phyloP scores from a whole-genome alignment of 2,329 filamentous ascomycete genomes.

The Colletotrichum sojae region DNA sequence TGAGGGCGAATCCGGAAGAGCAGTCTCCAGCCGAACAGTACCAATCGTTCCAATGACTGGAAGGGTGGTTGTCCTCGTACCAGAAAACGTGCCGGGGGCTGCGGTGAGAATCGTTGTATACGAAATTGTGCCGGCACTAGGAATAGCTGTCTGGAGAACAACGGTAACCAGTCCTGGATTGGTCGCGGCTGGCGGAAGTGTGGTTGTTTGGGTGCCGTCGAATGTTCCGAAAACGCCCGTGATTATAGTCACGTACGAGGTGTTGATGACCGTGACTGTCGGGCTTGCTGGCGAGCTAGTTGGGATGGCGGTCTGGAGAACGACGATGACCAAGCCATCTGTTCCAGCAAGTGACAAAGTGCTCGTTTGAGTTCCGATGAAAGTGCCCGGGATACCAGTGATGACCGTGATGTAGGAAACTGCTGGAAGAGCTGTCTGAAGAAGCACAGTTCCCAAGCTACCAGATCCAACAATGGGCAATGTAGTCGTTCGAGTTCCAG shows the following conservation, averaged over 20 bases:
- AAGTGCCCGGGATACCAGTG: constrained; percentile 5
- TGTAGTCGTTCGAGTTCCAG: constrained; percentile 10
- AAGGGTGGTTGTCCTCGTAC: constrained; percentile 5
- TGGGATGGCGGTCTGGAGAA: constrained; percentile 5
- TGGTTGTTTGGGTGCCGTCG: constrained; percentile 26
- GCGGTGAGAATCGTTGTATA: constrained; percentile 21
- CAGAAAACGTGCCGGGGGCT: constrained; percentile 4
- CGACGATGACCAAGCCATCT: not conserved
- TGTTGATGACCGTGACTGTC: constrained; percentile 11
- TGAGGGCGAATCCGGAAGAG: not conserved
- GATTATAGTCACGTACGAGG: constrained; percentile 21
- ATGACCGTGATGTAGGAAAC: constrained; percentile 11
- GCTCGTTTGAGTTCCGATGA: constrained; percentile 16
- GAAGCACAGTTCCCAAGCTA: constrained; percentile 9
- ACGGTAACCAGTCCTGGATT: constrained; percentile 27
- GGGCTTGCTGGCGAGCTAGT: not conserved
- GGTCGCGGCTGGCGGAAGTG: constrained; percentile 17
- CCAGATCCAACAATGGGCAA: constrained; percentile 6
- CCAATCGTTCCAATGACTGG: not conserved
- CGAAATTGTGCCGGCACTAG: constrained; percentile 5
- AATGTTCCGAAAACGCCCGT: constrained; percentile 23
- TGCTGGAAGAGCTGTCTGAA: constrained; percentile 19
- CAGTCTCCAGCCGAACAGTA: not conserved
- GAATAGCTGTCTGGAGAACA: constrained; percentile 23
- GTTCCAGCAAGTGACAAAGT: constrained; percentile 11